A percentile compares a stretch with the other conserved stretches of the same genome.
These are phyloP conservation scores for Blastobotrys arbuscula DNA, from an alignment of 1,139 yeast species.

Conservation along the genomic window DNA sequence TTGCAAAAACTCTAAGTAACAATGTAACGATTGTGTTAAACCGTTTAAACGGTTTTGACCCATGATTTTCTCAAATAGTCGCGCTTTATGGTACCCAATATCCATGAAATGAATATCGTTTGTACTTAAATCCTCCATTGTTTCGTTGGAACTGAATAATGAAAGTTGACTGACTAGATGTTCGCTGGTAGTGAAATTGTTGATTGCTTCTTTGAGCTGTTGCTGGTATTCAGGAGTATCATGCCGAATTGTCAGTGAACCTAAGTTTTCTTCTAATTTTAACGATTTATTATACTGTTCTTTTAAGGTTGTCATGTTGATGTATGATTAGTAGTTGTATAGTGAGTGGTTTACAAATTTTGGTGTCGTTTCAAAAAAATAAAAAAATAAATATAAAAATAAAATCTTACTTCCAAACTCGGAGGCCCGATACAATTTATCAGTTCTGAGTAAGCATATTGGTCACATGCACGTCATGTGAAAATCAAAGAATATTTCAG, in stretches of 20 bases:
- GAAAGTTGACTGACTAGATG: slow-evolving; percentile 32
- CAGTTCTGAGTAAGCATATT: too few species aligned
- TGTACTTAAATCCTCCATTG: slow-evolving; percentile 50
- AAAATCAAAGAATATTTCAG: too few species aligned
- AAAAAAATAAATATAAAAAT: too few species aligned
- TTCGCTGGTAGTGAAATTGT: slow-evolving; percentile 20
- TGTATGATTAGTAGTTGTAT: not conserved
- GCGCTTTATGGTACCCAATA: slow-evolving; percentile 46
- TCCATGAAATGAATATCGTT: slow-evolving; percentile 48
- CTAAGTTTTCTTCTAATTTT: slow-evolving; percentile 10
- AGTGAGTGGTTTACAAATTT: too few species aligned
- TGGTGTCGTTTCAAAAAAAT: too few species aligned
- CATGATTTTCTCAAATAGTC: slow-evolving; percentile 26
- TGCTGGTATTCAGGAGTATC: slow-evolving; percentile 22
- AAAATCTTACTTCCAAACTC: too few species aligned
- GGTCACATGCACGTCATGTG: too few species aligned
- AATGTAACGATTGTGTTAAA: slow-evolving; percentile 20
- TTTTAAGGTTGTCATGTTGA: slow-evolving; percentile 14
- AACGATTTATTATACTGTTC: slow-evolving; percentile 19
- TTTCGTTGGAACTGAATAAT: slow-evolving; percentile 57
- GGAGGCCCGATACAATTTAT: too few species aligned
- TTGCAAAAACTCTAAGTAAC: slow-evolving; percentile 26
- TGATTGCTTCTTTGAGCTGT: slow-evolving; percentile 17
- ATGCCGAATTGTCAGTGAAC: slow-evolving; percentile 9
- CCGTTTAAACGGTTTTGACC: slow-evolving; percentile 19